These are phyloP conservation scores for Asclepias syriaca DNA, from an alignment of 257 asterid species.

Conservation along the genomic window DNA sequence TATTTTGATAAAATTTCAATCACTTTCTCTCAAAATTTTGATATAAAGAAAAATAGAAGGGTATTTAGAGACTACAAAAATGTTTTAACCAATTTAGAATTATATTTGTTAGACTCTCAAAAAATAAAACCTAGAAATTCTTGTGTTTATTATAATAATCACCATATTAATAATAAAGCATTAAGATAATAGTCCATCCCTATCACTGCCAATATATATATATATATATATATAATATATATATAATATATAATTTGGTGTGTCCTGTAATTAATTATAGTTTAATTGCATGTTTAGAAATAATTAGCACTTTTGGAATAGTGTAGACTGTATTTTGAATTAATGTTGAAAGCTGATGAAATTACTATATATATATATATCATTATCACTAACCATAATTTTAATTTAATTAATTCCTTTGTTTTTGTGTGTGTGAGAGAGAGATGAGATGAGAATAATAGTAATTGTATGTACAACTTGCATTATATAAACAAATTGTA, in stretches of 20 bases:
- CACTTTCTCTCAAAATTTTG: background rate
- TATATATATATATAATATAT: background rate
- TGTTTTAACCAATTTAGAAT: constrained; percentile 7
- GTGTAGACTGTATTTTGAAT: background rate
- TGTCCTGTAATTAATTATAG: background rate
- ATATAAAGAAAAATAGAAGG: background rate
- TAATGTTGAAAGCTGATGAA: constrained; percentile 8
- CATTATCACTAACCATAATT: background rate
- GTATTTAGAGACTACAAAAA: background rate
- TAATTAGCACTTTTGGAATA: background rate
- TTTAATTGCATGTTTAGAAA: background rate
- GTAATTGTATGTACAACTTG: background rate
- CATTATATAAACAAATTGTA: background rate
- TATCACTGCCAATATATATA: background rate
- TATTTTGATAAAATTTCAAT: background rate
- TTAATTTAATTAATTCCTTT: background rate
- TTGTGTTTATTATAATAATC: background rate
- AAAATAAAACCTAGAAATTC: background rate
- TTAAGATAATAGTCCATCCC: background rate
- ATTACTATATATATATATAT: background rate
- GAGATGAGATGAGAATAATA: too few species aligned
- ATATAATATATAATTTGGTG: background rate
- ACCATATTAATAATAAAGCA: background rate
- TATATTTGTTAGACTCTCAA: background rate
- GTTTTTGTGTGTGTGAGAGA: too few species aligned